phyloP scores from a whole-genome alignment of 1,284 basidiomycete genomes.

The Ustilago crameri region DNA sequence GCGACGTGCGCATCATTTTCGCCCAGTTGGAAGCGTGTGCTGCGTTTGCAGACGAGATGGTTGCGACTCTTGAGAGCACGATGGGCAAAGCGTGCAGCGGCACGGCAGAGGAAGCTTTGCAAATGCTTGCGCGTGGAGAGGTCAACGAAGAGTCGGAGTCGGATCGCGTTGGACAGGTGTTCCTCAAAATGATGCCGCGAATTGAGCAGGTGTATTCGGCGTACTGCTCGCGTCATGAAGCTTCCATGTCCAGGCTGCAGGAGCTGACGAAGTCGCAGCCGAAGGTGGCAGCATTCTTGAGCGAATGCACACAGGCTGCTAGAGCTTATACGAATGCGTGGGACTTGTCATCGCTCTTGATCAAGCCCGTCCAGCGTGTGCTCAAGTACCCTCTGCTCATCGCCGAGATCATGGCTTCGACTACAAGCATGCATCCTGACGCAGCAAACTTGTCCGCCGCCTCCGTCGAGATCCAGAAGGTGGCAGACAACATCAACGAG shows the following conservation, averaged over 20 bases:
- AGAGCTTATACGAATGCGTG: constrained; percentile 78
- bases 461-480: constrained; percentile 77
- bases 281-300: constrained; percentile 62
- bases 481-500: constrained; percentile 87
- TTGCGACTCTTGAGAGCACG: constrained; percentile 68
- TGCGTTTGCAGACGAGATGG: constrained; percentile 77
- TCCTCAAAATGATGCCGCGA: constrained; percentile 79
- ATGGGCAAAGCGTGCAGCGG: constrained; percentile 52
- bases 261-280: constrained; percentile 59
- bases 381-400: constrained; percentile 88
- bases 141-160: constrained; percentile 37
- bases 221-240: constrained; percentile 87
- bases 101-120: constrained; percentile 29
- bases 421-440: constrained; percentile 80
- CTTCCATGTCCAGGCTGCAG: constrained; percentile 76
- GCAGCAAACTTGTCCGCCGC: constrained; percentile 77
- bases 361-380: constrained; percentile 71
- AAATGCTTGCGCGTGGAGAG: constrained; percentile 25
- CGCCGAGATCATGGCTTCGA: constrained; percentile 75
- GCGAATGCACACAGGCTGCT: constrained; percentile 67
- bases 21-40: constrained; percentile 82
- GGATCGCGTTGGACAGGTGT: constrained; percentile 82
- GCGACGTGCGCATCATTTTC: constrained; percentile 81
- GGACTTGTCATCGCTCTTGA: constrained; percentile 91
- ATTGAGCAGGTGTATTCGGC: constrained; percentile 82